Conservation (phyloP, 352 stramenopile genomes). For the Thalassiosira livingstoniorum region DNA sequence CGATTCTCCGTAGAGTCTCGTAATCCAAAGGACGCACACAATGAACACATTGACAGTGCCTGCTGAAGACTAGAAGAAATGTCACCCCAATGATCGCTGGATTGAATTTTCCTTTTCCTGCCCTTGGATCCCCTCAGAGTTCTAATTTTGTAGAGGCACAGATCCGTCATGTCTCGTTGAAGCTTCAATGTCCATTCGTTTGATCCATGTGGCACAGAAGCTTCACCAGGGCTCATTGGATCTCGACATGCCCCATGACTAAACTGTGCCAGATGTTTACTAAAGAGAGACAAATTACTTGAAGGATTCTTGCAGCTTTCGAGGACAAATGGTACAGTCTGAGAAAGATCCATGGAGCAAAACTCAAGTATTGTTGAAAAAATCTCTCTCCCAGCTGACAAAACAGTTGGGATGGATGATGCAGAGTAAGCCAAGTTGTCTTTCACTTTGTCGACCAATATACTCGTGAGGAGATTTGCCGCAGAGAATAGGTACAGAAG, state of each 20-base stretch:
- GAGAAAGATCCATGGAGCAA: conserved; percentile 47
- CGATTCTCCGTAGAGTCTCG: not conserved
- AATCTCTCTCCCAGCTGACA: conserved; percentile 22
- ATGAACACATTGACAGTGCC: conserved; percentile 35
- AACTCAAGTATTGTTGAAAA: conserved; percentile 46
- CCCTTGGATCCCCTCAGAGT: not conserved
- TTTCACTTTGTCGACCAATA: conserved; percentile 48
- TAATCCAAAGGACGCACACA: conserved; percentile 46
- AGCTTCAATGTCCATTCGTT: conserved; percentile 15
- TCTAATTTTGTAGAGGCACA: conserved; percentile 51
- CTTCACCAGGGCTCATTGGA: not conserved
- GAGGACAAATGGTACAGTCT: conserved; percentile 37
- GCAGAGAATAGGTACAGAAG: conserved; percentile 59
- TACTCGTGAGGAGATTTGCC: conserved; percentile 29
- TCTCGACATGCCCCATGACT: conserved; percentile 16
- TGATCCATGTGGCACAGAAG: too few species aligned
- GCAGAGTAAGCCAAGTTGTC: conserved; percentile 1
- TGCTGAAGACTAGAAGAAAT: conserved; percentile 7
- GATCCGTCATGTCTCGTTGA: conserved; percentile 43
- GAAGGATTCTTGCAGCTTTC: conserved; percentile 16
- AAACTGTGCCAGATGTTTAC: conserved; percentile 41
- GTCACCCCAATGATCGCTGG: not conserved
- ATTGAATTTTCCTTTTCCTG: conserved; percentile 24
- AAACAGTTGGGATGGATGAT: conserved; percentile 4
- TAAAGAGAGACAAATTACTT: conserved; percentile 35